These are phyloP conservation scores for Trichophyton simii DNA, from an alignment of 2,329 filamentous ascomycete species.

Conservation along the genomic window DNA sequence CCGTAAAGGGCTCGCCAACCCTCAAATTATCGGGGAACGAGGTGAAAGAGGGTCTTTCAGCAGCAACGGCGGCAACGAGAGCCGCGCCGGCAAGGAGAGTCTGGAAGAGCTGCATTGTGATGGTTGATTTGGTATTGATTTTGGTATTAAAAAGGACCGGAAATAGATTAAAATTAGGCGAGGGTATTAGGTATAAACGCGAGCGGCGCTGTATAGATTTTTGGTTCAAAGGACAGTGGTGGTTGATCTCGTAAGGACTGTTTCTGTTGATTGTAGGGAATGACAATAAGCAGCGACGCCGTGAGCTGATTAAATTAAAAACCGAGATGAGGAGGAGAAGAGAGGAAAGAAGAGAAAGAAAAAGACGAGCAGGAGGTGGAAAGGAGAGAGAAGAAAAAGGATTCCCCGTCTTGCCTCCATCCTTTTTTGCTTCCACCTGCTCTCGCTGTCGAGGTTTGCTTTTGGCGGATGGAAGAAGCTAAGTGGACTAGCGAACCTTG, in stretches of 20 bases:
- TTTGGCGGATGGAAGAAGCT: background rate
- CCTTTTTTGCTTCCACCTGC: background rate
- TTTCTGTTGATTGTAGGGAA: background rate
- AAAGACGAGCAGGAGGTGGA: background rate
- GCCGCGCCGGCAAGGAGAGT: slow-evolving; percentile 36
- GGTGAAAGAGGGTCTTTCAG: slow-evolving; percentile 39
- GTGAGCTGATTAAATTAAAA: background rate
- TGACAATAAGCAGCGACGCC: background rate
- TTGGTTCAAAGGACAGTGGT: background rate
- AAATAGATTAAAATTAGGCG: background rate
- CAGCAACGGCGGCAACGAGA: slow-evolving; percentile 35
- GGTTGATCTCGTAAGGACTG: slow-evolving; percentile 7
- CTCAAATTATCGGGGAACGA: slow-evolving; percentile 37
- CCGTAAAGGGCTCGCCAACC: slow-evolving; percentile 37
- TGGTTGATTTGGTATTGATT: background rate
- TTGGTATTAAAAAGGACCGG: background rate
- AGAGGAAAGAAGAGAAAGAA: slow-evolving; percentile 1
- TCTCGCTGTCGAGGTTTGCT: background rate
- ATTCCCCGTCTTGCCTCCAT: no score
- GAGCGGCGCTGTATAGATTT: background rate
- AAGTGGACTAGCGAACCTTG: background rate
- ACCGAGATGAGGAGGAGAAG: background rate
- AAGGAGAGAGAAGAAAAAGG: slow-evolving; percentile 1
- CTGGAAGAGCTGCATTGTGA: slow-evolving; percentile 41
- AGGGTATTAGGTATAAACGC: slow-evolving; percentile 1